phyloP scores from a whole-genome alignment of 2,329 filamentous ascomycete species.

The Curvularia hawaiiensis region DNA sequence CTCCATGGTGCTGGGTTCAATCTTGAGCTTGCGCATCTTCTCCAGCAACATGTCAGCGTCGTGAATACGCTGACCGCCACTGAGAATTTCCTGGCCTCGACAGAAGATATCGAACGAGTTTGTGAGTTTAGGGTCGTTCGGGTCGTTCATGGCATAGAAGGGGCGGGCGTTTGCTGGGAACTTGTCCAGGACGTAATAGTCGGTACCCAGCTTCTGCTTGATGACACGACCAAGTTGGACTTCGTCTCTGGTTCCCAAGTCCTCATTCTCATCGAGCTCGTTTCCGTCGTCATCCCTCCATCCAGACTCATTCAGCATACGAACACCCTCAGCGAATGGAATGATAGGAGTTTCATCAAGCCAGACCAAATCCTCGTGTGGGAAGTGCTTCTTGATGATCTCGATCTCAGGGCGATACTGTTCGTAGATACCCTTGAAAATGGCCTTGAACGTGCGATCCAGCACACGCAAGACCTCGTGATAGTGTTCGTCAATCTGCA shows the following conservation, averaged over 20 bases:
- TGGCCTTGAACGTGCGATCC: conserved; percentile 79
- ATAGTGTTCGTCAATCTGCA: conserved; percentile 88
- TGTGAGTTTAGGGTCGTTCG: conserved; percentile 72
- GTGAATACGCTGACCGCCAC: conserved; percentile 92
- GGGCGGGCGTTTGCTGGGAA: conserved; percentile 84
- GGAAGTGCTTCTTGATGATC: conserved; percentile 80
- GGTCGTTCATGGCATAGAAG: conserved; percentile 89
- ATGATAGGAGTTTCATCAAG: conserved; percentile 83
- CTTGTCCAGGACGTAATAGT: conserved; percentile 94
- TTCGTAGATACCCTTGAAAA: conserved; percentile 74
- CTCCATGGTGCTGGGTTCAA: conserved; percentile 82
- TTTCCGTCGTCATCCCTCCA: conserved; percentile 80
- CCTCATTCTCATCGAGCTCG: conserved; percentile 71
- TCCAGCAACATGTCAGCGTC: conserved; percentile 74
- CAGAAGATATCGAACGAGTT: conserved; percentile 97
- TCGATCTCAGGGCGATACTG: conserved; percentile 75
- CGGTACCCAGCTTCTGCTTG: conserved; percentile 83
- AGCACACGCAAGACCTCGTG: conserved; percentile 82
- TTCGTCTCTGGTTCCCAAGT: conserved; percentile 84
- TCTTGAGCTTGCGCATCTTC: conserved; percentile 76
- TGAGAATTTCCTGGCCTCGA: conserved; percentile 89
- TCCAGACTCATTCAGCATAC: conserved; percentile 78
- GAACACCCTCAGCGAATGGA: conserved; percentile 77
- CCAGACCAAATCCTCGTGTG: conserved; percentile 85
- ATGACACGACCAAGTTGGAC: conserved; percentile 83